Evolutionary conservation across 345 rosid species (phyloP), one percentile per base, ranked within the genome.

Genomic region (Anastatica hierochuntica): DNA sequence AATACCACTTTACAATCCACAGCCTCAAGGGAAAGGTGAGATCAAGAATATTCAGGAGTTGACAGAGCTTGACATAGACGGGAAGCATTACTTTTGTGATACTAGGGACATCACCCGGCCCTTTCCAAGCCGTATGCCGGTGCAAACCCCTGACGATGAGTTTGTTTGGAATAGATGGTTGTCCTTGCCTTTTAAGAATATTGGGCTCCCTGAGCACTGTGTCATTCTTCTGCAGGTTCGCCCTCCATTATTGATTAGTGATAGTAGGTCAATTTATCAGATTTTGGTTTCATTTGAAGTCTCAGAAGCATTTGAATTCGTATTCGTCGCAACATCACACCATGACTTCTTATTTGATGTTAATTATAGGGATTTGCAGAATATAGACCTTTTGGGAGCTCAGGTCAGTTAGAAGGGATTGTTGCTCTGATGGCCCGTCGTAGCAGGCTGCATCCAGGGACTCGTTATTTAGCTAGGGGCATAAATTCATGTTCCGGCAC

Each of bases 391-490:
- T 92, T 92, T 70, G 98, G 94, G 74, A 83, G 96, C 73, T 73
- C 75, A 55, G 95, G 94, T 71, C 96, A 85, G 74, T 30, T 74
- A 63, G 98, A 90, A 76, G 98, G 98, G 49, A 57, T 88, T 57
- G 95, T 88, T 76, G 88, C 94, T 64, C 75, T 84, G 47, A 81
- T 65, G 59, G 98, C 98, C 54, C 96, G 98, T 41, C 95, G 98
- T 67, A 85, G 98, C 56, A 77, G 88, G 72, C 74, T 92, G 72
- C 98, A 92, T 68, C 98, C 98, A 56, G 98, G 98, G 20, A 92
- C 98, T 60, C 95, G 96, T 53, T 92, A 84, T 77, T 75, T 92
- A 77, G 98, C 98, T 43, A 81, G 96, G 69, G 98, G 98, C n/a
- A 62, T 92, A 59, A 92, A 92, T 75, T 88, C 96, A 20, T 92